Evolutionary conservation across 768 basidiomycete genomes (phyloP), one percentile per base, ranked within the genome.

Genomic region (Ephemerocybe angulata): DNA sequence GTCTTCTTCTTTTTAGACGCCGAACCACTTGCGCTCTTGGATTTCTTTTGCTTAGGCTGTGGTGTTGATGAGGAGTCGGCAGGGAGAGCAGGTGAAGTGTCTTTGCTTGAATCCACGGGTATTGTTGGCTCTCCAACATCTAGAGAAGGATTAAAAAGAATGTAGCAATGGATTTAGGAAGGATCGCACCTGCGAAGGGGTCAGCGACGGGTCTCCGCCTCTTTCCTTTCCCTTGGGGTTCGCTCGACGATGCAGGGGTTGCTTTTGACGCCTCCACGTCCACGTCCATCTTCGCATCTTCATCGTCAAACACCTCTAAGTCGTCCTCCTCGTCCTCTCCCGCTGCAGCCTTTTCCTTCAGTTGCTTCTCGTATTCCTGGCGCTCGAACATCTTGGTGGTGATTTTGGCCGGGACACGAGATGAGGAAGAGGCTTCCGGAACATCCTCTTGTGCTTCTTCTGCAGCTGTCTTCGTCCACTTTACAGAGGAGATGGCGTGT

Each of bases 341-440:
- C 38, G 62, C 68, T 10, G 74, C 77, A 49, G 78, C 80, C 46
- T 76, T 77, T 53, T 80, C 80, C 40, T 74, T 73, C 33, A 88
- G 60, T 50, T 81, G 71, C 60, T 75, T 74, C 62, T 87, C 79
- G 60, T 88, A 87, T 57, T 82, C 74, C 47, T 79, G 82, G 2
- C 88, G 79, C 53, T 81, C 84, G n/a, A 74, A 61, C 86, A 90
- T 91, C 69, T 90, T 91, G 60, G 72, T 75, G 2, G 89, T 91
- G 13, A 86, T 66, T 64, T 83, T 85, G 21, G 74, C 65, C 0
- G 84, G 81, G 11, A 83, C 72, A 46, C 60, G 72, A 22, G 66
- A 59, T 3, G 71, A n/a, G n/a, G n/a, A 61, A 24, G 65, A 65
- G 28, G 68, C 41, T 28, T 55, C 62, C 0, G 68, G 56, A 21